phyloP scores from a whole-genome alignment of 192 early-diverging fungal genomes.

The Chytriomyces sp. region DNA sequence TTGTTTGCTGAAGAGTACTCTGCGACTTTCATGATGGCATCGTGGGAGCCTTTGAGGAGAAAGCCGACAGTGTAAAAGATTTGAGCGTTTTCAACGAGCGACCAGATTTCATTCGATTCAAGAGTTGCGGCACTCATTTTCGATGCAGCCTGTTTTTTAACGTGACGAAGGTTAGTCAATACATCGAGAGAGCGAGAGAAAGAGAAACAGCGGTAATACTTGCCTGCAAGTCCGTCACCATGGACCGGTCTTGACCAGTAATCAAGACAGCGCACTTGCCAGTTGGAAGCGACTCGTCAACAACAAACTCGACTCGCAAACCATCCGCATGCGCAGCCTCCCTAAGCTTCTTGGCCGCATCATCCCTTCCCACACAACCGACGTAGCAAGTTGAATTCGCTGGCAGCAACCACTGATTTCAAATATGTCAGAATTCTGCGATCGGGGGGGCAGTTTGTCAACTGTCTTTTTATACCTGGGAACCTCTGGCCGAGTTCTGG shows the following conservation, averaged over 20 bases:
- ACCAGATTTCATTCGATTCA: constrained; percentile 70
- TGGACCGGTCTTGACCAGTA: constrained; percentile 72
- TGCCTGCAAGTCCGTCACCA: constrained; percentile 85
- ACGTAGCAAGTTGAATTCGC: constrained; percentile 80
- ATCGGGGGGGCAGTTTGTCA: neutral
- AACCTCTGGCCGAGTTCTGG: constrained; percentile 77
- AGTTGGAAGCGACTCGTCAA: constrained; percentile 62
- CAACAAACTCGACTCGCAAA: constrained; percentile 77
- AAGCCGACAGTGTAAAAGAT: constrained; percentile 85
- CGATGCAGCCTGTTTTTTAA: neutral
- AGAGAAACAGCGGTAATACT: constrained; percentile 81
- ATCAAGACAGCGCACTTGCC: constrained; percentile 88
- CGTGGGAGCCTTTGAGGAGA: constrained; percentile 79
- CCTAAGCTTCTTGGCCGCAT: constrained; percentile 69
- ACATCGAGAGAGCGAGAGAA: constrained; percentile 53
- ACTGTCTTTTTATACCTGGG: neutral
- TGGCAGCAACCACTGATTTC: constrained; percentile 71
- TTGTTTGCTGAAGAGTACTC: constrained; percentile 73
- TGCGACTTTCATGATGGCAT: constrained; percentile 75
- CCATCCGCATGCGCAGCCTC: constrained; percentile 73
- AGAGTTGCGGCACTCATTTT: constrained; percentile 12
- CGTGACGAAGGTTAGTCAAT: too few relatives aligned
- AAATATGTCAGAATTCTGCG: constrained; percentile 1
- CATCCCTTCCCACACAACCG: constrained; percentile 77
- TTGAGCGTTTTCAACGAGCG: constrained; percentile 73